Conservation (phyloP, 2,329 filamentous ascomycete genomes). For the Calonectria naviculata region DNA sequence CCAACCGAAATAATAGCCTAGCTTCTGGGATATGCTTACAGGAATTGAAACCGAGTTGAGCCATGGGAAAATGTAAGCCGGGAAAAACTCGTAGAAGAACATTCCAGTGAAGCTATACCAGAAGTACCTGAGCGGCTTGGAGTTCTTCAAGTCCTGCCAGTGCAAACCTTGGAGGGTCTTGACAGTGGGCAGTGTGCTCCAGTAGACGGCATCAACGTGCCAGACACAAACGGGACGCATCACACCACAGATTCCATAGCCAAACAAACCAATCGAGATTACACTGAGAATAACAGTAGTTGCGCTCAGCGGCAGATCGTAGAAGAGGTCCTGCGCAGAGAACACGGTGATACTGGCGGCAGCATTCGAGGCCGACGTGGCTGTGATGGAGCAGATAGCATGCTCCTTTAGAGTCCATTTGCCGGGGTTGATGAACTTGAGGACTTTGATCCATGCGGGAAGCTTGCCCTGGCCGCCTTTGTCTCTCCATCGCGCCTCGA, state of each 20-base stretch:
- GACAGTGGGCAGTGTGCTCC: slow-evolving; percentile 63
- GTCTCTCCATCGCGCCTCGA: slow-evolving; percentile 58
- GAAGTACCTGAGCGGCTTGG: slow-evolving; percentile 62
- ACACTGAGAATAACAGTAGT: slow-evolving; percentile 59
- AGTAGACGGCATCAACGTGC: slow-evolving; percentile 68
- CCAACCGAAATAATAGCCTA: too few species aligned
- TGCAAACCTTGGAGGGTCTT: slow-evolving; percentile 66
- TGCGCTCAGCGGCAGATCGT: slow-evolving; percentile 57
- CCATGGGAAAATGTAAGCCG: slow-evolving; percentile 66
- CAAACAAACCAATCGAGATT: slow-evolving; percentile 66
- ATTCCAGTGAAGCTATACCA: slow-evolving; percentile 62
- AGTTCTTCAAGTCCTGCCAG: slow-evolving; percentile 61
- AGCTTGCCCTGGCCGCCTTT: slow-evolving; percentile 51
- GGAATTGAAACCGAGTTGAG: slow-evolving; percentile 66
- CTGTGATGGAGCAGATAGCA: slow-evolving; percentile 63
- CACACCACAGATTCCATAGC: slow-evolving; percentile 64
- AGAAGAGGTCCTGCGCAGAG: slow-evolving; percentile 63
- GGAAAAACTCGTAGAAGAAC: slow-evolving; percentile 63
- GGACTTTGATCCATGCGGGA: slow-evolving; percentile 53
- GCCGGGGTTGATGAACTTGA: slow-evolving; percentile 61
- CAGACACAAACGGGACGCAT: slow-evolving; percentile 66
- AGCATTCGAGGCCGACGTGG: slow-evolving; percentile 64
- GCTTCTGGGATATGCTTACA: slow-evolving; percentile 10
- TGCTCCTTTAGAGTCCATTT: slow-evolving; percentile 68
- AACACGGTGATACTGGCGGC: slow-evolving; percentile 55